Percentiles rank a stretch among this genome's conserved stretches.
These are phyloP conservation scores for Amaranthus tricolor DNA, from an alignment of 179 eudicot genomes.

Conservation along the genomic window DNA sequence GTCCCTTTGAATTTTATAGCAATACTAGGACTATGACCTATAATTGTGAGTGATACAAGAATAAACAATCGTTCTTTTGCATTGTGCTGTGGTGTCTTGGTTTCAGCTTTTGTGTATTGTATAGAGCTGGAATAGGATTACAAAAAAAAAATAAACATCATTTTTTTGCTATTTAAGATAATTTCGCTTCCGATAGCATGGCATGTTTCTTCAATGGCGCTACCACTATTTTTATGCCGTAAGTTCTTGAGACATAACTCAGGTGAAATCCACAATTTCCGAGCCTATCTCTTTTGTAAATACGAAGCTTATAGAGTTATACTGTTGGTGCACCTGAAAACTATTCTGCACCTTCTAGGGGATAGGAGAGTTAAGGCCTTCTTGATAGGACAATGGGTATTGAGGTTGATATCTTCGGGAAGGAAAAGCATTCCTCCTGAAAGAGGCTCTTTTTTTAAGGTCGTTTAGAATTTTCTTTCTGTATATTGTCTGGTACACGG, in stretches of 20 bases:
- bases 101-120: conserved; percentile 15
- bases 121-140: conserved; percentile 15
- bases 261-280: not conserved
- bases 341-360: conserved; percentile 27
- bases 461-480: conserved; percentile 49
- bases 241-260: conserved; percentile 3
- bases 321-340: conserved; percentile 4
- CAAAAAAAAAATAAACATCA: conserved; percentile 7
- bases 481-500: conserved; percentile 44
- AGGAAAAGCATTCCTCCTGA: conserved; percentile 52
- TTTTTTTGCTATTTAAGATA: not conserved
- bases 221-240: not conserved
- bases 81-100: conserved; percentile 10
- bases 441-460: conserved; percentile 61
- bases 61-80: conserved; percentile 18
- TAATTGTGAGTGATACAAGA: conserved; percentile 17
- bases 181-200: conserved; percentile 1
- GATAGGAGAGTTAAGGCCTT: conserved; percentile 79
- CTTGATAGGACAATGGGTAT: conserved; percentile 73
- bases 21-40: not conserved
- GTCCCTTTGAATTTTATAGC: not conserved
- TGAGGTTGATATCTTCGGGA: conserved; percentile 61
- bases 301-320: conserved; percentile 15
- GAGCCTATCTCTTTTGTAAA: not conserved
- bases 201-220: not conserved